Evolutionary conservation across 1,284 basidiomycete species (phyloP).

Genomic region (Anthracocystis panici-leucophaei): DNA sequence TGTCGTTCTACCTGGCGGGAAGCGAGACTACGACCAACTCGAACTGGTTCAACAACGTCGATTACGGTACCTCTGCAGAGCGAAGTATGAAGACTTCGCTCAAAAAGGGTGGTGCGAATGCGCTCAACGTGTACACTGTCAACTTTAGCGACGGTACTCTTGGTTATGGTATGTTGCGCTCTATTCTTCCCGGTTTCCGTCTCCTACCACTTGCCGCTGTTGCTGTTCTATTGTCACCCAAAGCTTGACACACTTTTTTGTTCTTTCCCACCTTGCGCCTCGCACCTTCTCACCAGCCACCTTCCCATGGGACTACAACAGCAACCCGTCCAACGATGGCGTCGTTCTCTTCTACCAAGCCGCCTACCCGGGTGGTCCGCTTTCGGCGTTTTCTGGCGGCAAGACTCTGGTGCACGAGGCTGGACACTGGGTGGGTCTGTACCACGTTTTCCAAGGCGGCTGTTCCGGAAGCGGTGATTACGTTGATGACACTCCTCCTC

Average conservation of each 20-base stretch:
- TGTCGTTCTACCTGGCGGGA: slow-evolving; percentile 72
- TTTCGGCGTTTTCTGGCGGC: slow-evolving; percentile 73
- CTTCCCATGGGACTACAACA: slow-evolving; percentile 70
- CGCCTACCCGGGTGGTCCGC: slow-evolving; percentile 71
- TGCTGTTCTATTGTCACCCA: too few relatives aligned
- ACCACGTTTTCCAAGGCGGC: slow-evolving; percentile 76
- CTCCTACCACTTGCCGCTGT: too few relatives aligned
- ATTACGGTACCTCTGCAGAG: slow-evolving; percentile 71
- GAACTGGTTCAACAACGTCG: slow-evolving; percentile 74
- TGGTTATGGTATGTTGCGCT: slow-evolving; percentile 63
- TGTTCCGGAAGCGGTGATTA: slow-evolving; percentile 73
- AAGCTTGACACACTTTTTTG: too few relatives aligned
- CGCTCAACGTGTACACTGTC: slow-evolving; percentile 75
- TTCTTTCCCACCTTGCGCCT: too few relatives aligned
- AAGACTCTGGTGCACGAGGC: slow-evolving; percentile 75
- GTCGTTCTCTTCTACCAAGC: slow-evolving; percentile 25
- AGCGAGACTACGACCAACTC: slow-evolving; percentile 71
- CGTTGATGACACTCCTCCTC: slow-evolving; percentile 73
- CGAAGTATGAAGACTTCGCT: slow-evolving; percentile 74
- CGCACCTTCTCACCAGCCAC: slow-evolving; percentile 67
- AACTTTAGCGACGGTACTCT: slow-evolving; percentile 44
- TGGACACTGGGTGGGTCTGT: slow-evolving; percentile 72
- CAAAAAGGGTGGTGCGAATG: slow-evolving; percentile 72
- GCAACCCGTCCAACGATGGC: slow-evolving; percentile 69
- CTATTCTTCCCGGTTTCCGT: too few relatives aligned